These are phyloP conservation scores for Penicillium occitanis DNA, from an alignment of 2,329 filamentous ascomycete species.

Conservation along the genomic window DNA sequence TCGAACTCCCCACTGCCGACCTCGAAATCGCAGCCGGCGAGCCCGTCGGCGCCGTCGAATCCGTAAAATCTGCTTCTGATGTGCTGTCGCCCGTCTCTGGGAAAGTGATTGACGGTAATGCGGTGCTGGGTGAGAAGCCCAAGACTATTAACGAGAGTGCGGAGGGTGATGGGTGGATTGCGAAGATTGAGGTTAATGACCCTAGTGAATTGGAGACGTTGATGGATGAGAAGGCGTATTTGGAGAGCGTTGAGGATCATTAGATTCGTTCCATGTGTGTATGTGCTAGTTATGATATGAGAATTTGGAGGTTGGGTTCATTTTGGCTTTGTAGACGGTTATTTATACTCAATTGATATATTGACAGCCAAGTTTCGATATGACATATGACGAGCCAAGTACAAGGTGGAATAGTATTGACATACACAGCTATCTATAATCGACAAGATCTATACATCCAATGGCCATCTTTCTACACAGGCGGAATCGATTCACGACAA, in stretches of 20 bases:
- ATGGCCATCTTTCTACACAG: constrained; percentile 57
- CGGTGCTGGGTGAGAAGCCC: constrained; percentile 76
- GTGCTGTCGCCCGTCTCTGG: constrained; percentile 87
- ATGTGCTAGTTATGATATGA: constrained; percentile 26
- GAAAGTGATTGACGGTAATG: constrained; percentile 72
- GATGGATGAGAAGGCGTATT: constrained; percentile 78
- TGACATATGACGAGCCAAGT: no score
- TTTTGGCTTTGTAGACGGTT: background rate
- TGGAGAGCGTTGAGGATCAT: constrained; percentile 64
- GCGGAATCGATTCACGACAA: constrained; percentile 84
- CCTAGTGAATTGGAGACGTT: constrained; percentile 68
- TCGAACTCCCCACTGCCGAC: constrained; percentile 79
- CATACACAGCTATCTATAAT: background rate
- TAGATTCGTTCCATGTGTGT: background rate
- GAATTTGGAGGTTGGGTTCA: constrained; percentile 19
- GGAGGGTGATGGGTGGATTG: constrained; percentile 91
- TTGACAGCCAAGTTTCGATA: background rate
- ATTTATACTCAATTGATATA: background rate
- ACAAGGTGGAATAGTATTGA: background rate
- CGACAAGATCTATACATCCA: background rate
- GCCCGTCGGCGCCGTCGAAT: constrained; percentile 90
- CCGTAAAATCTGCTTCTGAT: constrained; percentile 96
- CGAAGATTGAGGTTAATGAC: constrained; percentile 76
- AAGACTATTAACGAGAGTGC: constrained; percentile 84
- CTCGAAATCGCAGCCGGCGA: constrained; percentile 73